These are phyloP conservation scores for Coemansia javaensis DNA, from an alignment of 192 early-diverging fungal species.

Conservation along the genomic window DNA sequence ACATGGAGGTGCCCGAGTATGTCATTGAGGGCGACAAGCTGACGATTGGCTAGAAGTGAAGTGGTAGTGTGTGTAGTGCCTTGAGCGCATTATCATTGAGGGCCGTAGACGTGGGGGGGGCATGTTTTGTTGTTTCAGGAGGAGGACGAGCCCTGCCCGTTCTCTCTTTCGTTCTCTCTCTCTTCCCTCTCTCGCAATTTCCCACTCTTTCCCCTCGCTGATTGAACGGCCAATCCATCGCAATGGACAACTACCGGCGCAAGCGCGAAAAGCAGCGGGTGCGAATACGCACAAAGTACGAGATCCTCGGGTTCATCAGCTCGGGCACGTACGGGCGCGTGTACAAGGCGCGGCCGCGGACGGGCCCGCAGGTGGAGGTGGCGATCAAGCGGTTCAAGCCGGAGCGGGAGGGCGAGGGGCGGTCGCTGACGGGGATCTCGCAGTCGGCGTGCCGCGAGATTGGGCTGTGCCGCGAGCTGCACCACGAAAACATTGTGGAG, in stretches of 20 bases:
- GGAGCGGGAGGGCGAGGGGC: slow-evolving; percentile 82
- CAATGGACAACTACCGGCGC: slow-evolving; percentile 48
- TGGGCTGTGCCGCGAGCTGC: slow-evolving; percentile 83
- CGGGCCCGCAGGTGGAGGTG: slow-evolving; percentile 57
- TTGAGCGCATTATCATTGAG: too few species aligned
- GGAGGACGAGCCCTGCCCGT: too few species aligned
- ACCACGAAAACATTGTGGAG: slow-evolving; percentile 82
- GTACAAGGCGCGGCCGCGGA: slow-evolving; percentile 76
- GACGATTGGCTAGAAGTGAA: slow-evolving; percentile 92
- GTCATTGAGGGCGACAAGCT: slow-evolving; percentile 72
- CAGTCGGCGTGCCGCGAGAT: slow-evolving; percentile 94
- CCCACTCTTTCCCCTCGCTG: too few species aligned
- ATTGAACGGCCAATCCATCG: too few species aligned
- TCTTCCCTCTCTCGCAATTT: too few species aligned
- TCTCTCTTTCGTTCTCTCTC: too few species aligned
- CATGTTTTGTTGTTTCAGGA: too few species aligned
- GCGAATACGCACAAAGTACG: slow-evolving; percentile 65
- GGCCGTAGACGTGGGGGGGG: too few species aligned
- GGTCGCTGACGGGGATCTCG: slow-evolving; percentile 70
- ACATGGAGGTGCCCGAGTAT: slow-evolving; percentile 92
- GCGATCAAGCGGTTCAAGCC: slow-evolving; percentile 98
- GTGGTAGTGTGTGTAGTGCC: too few species aligned
- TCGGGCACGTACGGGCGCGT: slow-evolving; percentile 97
- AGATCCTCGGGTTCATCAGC: slow-evolving; percentile 86
- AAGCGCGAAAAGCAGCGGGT: slow-evolving; percentile 51